Conservation (phyloP, 129 eudicot genomes). For the Escallonia herrerae region DNA sequence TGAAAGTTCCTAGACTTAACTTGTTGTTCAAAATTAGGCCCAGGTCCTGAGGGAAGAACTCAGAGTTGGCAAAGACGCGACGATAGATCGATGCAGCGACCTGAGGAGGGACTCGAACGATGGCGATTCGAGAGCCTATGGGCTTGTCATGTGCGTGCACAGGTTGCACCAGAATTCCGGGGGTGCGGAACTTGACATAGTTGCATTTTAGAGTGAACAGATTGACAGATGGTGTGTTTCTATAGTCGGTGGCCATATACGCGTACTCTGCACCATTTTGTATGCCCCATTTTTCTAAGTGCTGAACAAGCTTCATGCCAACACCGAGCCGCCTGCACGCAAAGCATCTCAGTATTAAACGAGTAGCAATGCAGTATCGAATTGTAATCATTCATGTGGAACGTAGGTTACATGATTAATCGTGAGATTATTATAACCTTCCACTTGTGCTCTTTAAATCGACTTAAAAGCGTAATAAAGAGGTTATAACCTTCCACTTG, state of each 20-base stretch:
- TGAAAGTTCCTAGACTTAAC: slow-evolving; percentile 58
- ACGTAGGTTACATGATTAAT: background rate
- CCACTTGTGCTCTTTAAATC: slow-evolving; percentile 5
- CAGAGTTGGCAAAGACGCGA: slow-evolving; percentile 25
- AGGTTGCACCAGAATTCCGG: slow-evolving; percentile 47
- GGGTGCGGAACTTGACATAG: slow-evolving; percentile 43
- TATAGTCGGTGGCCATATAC: slow-evolving; percentile 65
- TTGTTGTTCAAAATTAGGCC: slow-evolving; percentile 36
- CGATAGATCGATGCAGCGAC: slow-evolving; percentile 28
- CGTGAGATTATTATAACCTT: slow-evolving; percentile 5
- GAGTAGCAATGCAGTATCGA: background rate
- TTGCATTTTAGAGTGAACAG: slow-evolving; percentile 45
- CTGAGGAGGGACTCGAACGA: slow-evolving; percentile 25
- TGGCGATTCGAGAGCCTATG: slow-evolving; percentile 19
- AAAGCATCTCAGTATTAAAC: background rate
- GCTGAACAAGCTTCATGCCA: slow-evolving; percentile 40
- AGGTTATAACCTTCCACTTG: background rate
- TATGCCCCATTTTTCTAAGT: slow-evolving; percentile 55
- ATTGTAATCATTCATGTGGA: background rate
- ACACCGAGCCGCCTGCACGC: slow-evolving; percentile 50
- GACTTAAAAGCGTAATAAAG: background rate
- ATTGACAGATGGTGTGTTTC: slow-evolving; percentile 53
- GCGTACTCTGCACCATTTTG: slow-evolving; percentile 51
- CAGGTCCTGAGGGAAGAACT: slow-evolving; percentile 50
- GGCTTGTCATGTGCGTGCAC: slow-evolving; percentile 44